phyloP scores from a whole-genome alignment of 768 basidiomycete genomes.

The Mycena crocata region DNA sequence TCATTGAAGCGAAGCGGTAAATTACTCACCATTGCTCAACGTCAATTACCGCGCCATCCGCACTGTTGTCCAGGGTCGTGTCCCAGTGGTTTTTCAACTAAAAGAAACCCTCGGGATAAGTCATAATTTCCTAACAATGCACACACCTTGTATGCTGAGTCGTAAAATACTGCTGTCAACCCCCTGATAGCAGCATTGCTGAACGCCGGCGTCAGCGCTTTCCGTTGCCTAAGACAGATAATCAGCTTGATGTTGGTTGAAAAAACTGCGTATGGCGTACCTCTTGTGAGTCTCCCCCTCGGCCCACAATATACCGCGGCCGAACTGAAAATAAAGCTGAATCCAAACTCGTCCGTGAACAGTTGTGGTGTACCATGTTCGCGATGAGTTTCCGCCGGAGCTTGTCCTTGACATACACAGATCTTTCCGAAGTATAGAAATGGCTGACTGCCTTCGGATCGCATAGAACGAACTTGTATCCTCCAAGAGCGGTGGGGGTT shows the following conservation, averaged over 20 bases:
- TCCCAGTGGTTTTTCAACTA: conserved; percentile 34
- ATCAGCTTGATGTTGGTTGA: neutral
- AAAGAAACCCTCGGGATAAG: neutral
- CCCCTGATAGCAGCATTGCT: conserved; percentile 53
- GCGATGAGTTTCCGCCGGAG: conserved; percentile 5
- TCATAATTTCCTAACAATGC: neutral
- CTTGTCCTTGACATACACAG: conserved; percentile 32
- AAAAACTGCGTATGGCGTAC: neutral
- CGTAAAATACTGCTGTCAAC: conserved; percentile 51
- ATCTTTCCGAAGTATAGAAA: conserved; percentile 32
- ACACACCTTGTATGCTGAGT: conserved; percentile 55
- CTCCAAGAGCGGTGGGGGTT: conserved; percentile 24
- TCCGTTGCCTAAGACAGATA: conserved; percentile 44
- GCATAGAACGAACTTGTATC: conserved; percentile 27
- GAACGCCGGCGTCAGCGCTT: conserved; percentile 53
- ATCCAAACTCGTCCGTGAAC: neutral
- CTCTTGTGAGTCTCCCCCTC: conserved; percentile 39
- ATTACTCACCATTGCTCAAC: conserved; percentile 33
- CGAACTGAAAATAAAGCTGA: conserved; percentile 23
- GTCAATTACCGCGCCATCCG: conserved; percentile 30
- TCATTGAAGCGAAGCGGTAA: no score
- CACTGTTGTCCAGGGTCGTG: conserved; percentile 19
- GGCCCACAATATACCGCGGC: conserved; percentile 32
- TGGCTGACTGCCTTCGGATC: conserved; percentile 41
- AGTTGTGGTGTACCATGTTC: neutral